Evolutionary conservation across 1,139 yeast genomes (phyloP).

Genomic region (Debaryomyces udenii): DNA sequence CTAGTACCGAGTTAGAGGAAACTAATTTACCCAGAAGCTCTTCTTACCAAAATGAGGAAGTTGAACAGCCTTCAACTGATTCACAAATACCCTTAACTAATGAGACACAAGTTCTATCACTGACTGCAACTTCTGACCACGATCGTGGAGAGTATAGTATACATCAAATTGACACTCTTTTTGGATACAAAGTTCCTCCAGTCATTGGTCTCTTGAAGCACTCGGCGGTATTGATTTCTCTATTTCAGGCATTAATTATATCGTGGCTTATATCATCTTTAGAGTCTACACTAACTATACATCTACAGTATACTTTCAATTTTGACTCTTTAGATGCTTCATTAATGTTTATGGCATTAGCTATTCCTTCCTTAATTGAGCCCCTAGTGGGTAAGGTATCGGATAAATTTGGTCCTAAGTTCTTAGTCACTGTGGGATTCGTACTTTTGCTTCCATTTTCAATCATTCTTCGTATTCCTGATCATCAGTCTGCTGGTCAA

Average conservation of each 20-base stretch:
- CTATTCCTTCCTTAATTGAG: not conserved
- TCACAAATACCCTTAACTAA: no score
- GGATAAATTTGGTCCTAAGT: slow-evolving; percentile 4
- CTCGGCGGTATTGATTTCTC: not conserved
- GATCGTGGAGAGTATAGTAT: not conserved
- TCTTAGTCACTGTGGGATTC: slow-evolving; percentile 5
- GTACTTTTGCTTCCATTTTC: slow-evolving; percentile 3
- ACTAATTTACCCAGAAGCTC: no score
- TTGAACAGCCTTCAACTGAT: no score
- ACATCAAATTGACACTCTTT: slow-evolving; percentile 1
- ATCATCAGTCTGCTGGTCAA: slow-evolving; percentile 1
- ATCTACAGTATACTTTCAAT: not conserved
- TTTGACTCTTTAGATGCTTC: slow-evolving; percentile 2
- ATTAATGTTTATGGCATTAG: slow-evolving; percentile 1
- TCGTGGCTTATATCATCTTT: slow-evolving; percentile 3
- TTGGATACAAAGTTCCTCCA: not conserved
- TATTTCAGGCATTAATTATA: slow-evolving; percentile 2
- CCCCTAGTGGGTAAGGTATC: slow-evolving; percentile 5
- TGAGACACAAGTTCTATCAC: no score
- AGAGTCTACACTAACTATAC: slow-evolving; percentile 1
- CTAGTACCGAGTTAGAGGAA: not conserved
- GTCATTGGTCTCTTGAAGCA: slow-evolving; percentile 4
- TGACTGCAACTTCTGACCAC: not conserved
- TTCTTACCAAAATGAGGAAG: no score
- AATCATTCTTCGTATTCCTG: slow-evolving; percentile 5